Evolutionary conservation across 2,329 filamentous ascomycete species (phyloP), one percentile per base, ranked within the genome.

Genomic region (Ophiosphaerella herpotricha): DNA sequence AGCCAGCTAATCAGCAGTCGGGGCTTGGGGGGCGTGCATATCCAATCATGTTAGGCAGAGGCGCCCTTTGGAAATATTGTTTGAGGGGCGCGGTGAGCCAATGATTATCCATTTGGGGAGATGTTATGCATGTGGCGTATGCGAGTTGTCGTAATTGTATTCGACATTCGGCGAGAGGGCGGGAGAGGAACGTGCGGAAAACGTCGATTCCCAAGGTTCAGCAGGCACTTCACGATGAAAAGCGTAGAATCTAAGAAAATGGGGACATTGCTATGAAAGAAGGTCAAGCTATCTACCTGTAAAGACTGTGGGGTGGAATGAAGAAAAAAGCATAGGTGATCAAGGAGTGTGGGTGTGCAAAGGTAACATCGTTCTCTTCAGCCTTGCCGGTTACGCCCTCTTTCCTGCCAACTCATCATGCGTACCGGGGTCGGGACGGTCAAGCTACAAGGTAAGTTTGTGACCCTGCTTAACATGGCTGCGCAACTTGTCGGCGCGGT

Each of bases 401-500:
- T 18, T 36, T 36, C 18, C 34, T 36, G 34, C 7, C n/a, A 36
- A 36, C 13, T 14, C 34, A 29, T 6, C 11, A 7, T 29, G 26
- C 26, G 11, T 29, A 8, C 26, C 26, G 26, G 26, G 26, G 26
- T 11, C 4, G 9, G 9, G 9, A 29, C 34, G 7, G 12, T 1
- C 8, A n/a, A 7, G 14, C 34, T 34, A 34, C 26, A 34, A 18
- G 4, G 11, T 24, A 2, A 26, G n/a, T 21, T 32, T 41, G 41
- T 56, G 53, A 1, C 47, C 47, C 1, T 46, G 41, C 7, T 29
- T 43, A 1, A 35, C 7, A 11, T 52, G 45, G 14, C 23, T 46
- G 21, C 41, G 45, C 26, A 45, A 23, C 39, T 49, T 52, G 45
- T 48, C 50, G 12, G 38, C n/a, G 18, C 50, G 46, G 14, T 36